phyloP scores from a whole-genome alignment of 331 rosid species.

The Quercus tomentella region DNA sequence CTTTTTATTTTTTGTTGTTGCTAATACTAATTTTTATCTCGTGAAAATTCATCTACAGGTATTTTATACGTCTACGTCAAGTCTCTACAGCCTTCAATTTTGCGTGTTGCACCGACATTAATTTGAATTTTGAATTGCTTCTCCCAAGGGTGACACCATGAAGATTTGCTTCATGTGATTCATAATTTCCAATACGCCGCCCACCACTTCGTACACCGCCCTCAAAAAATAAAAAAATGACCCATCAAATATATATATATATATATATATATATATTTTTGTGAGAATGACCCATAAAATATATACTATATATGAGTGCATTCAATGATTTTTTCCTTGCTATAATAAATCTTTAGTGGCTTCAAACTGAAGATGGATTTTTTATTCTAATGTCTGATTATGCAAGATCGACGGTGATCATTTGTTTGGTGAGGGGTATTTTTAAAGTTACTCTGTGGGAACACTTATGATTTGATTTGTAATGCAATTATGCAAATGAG shows the following conservation, averaged over 20 bases:
- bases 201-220: neutral
- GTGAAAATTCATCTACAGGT: neutral
- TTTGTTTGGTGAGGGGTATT: too few relatives aligned
- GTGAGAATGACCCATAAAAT: too few relatives aligned
- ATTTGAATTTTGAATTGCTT: slow-evolving; percentile 17
- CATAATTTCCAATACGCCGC: neutral
- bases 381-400: too few relatives aligned
- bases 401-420: too few relatives aligned
- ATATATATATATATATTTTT: too few relatives aligned
- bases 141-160: neutral
- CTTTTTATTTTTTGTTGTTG: too few relatives aligned
- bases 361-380: too few relatives aligned
- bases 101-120: slow-evolving; percentile 12
- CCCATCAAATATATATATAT: too few relatives aligned
- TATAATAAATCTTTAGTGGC: too few relatives aligned
- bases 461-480: neutral
- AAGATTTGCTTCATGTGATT: neutral
- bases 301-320: too few relatives aligned
- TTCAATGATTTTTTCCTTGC: too few relatives aligned
- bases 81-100: neutral
- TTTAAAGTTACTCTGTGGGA: neutral
- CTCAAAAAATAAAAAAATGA: too few relatives aligned
- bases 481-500: slow-evolving; percentile 15
- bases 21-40: neutral
- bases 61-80: neutral